A percentile compares a stretch with the other conserved stretches of the same genome.
Evolutionary conservation across 2,329 filamentous ascomycete species (phyloP).

Genomic region (Fusarium buxicola): DNA sequence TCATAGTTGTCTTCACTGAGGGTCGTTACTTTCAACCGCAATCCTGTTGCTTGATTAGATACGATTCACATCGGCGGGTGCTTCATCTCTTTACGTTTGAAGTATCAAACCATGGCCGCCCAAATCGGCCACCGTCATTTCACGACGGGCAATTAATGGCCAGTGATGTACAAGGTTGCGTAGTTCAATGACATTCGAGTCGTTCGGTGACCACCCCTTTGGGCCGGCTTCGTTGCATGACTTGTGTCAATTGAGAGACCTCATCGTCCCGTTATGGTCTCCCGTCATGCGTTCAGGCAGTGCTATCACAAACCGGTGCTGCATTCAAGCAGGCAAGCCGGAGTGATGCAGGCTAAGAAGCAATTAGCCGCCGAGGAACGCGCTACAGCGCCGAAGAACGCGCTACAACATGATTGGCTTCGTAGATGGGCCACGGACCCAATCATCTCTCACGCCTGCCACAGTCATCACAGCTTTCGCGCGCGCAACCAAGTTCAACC

Average conservation of each 20-base stretch:
- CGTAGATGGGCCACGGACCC: conserved; percentile 28
- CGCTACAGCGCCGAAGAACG: conserved; percentile 26
- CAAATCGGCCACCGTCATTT: conserved; percentile 16
- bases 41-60: background rate
- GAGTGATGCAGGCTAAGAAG: conserved; percentile 34
- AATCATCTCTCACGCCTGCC: conserved; percentile 43
- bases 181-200: conserved; percentile 24
- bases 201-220: conserved; percentile 25
- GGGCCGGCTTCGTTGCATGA: conserved; percentile 38
- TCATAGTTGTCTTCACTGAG: too few relatives aligned
- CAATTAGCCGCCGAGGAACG: conserved; percentile 45
- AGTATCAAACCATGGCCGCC: conserved; percentile 32
- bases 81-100: conserved; percentile 20
- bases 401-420: conserved; percentile 37
- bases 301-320: conserved; percentile 40
- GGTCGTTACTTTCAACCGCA: too few relatives aligned
- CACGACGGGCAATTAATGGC: conserved; percentile 2
- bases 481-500: conserved; percentile 51
- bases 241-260: conserved; percentile 40
- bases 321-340: conserved; percentile 8
- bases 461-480: conserved; percentile 48
- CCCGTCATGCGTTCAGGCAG: conserved; percentile 38
- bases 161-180: background rate
- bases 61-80: background rate
- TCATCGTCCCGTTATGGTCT: conserved; percentile 31